phyloP scores from a whole-genome alignment of 148 eudicot species.

The Tetragonia tetragonoides region DNA sequence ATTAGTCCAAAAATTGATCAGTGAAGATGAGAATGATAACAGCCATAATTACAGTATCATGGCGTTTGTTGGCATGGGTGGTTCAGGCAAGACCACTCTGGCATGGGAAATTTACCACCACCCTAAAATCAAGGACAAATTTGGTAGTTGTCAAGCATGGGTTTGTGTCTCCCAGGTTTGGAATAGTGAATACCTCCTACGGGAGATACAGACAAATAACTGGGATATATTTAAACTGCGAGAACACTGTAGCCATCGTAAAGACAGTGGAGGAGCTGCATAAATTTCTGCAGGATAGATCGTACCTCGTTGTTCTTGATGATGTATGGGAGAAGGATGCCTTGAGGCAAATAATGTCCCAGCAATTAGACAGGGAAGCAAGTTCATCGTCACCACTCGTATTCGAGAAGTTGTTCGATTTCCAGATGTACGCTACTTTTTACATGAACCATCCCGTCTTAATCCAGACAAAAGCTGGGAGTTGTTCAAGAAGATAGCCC shows the following conservation, averaged over 20 bases:
- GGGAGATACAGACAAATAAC: background rate
- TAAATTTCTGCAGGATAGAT: background rate
- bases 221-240: background rate
- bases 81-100: constrained; percentile 34
- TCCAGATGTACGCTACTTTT: background rate
- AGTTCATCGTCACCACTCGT: background rate
- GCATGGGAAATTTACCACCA: constrained; percentile 26
- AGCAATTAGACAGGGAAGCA: background rate
- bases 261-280: background rate
- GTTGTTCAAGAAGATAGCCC: background rate
- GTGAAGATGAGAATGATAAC: background rate
- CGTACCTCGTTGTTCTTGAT: constrained; percentile 20
- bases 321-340: constrained; percentile 20
- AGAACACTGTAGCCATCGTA: background rate
- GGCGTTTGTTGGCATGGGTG: constrained; percentile 37
- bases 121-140: constrained; percentile 4
- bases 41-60: background rate
- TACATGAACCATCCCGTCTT: background rate
- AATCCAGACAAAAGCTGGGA: constrained; percentile 15
- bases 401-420: background rate
- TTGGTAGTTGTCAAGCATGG: constrained; percentile 24
- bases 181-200: background rate
- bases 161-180: constrained; percentile 17
- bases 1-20: constrained; percentile 5
- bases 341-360: background rate